Conservation (phyloP, 164 flowering plant species). For the Buxus sempervirens region DNA sequence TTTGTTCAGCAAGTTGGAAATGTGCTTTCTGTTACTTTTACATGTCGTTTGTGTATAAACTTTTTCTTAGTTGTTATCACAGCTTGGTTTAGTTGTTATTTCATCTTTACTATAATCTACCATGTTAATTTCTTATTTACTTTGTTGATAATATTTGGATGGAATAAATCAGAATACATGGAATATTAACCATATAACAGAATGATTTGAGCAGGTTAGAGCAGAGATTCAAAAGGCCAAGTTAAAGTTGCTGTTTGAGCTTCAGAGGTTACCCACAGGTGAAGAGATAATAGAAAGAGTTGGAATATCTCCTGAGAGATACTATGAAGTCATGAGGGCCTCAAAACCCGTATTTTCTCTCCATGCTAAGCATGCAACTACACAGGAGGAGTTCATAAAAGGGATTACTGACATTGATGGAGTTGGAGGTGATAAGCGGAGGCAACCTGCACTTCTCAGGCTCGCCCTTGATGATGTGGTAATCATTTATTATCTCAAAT, state of each 20-base stretch:
- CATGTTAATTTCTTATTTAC: too few species aligned
- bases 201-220: constrained; percentile 59
- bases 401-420: constrained; percentile 73
- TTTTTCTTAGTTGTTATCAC: too few species aligned
- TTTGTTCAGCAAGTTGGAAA: too few species aligned
- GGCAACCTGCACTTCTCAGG: constrained; percentile 82
- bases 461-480: constrained; percentile 99
- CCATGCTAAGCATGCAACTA: constrained; percentile 55
- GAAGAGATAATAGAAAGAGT: constrained; percentile 67
- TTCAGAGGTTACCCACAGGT: constrained; percentile 69
- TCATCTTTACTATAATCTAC: too few species aligned
- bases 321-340: constrained; percentile 71
- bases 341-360: constrained; percentile 77
- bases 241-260: constrained; percentile 55
- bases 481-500: constrained; percentile 19
- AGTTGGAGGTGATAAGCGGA: constrained; percentile 56
- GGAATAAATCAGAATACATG: too few species aligned
- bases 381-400: constrained; percentile 83
- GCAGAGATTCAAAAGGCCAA: constrained; percentile 72
- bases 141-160: too few species aligned
- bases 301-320: constrained; percentile 76
- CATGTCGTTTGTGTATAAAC: too few species aligned
- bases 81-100: too few species aligned
- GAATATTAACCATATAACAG: background rate
- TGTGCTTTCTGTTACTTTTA: too few species aligned